Base-by-base conservation (phyloP, 2,329 filamentous ascomycete species). In the Cladophialophora yegresii region DNA sequence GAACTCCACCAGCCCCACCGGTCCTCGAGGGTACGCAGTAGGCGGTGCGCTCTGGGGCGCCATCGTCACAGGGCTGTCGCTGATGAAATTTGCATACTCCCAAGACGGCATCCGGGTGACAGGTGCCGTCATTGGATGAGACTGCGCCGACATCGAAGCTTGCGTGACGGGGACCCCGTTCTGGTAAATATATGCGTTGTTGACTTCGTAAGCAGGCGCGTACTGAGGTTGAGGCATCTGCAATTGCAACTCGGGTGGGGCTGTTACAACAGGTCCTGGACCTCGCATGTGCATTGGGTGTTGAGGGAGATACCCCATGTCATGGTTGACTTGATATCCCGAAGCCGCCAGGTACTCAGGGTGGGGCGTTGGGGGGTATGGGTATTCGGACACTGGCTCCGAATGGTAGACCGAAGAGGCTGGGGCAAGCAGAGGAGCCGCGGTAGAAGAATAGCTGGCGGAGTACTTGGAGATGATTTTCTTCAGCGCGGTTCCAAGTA, bases 381-480 rank as follows among this genome's bases (percentile, higher is more conserved):
- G 76, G 64, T 79, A 77, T 50, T 80, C 77, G 66, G 84, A 81
- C 59, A 81, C 79, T 56, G 77, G 76, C 61, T 78, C 79, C 65
- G 78, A 77, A 65, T 77, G 77, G 64, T 77, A 78, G 62, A 73
- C 76, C 4, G 77, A 76, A 30, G 70, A 73, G 54, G 77, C 74
- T 5, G 78, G 72, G 4, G 77, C 75, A 5, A 77, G 72, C 32
- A 81, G 73, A 26, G 79, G 75, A 22, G 76, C 74, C 61, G 86
- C 86, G 22, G 86, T 88, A 45, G 87, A 88, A n/a, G 86, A 86
- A 74, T 88, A 89, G 75, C 85, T 88, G 64, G 86, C 87, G 71
- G 86, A 88, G 77, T 98, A 99, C 89, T 99, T 99, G 73, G 91
- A 89, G 75, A 99, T 96, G 73, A 99, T 98, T 82, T 99, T 99